These are phyloP conservation scores for Penicillium samsonianum DNA, from an alignment of 495 filamentous ascomycete genomes.

Conservation along the genomic window DNA sequence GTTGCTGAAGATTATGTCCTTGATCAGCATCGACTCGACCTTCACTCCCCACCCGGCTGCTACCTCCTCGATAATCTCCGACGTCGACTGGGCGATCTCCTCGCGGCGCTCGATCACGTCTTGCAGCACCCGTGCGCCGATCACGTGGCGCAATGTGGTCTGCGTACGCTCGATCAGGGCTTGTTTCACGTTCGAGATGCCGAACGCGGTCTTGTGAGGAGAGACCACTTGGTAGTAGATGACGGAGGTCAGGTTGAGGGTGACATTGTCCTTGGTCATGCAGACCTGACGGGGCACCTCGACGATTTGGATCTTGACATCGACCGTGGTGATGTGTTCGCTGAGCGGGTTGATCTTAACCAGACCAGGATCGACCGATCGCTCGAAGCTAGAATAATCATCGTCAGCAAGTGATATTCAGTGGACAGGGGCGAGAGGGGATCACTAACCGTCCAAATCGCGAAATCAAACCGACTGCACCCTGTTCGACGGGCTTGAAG, in stretches of 20 bases:
- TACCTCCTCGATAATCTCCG: constrained; percentile 97
- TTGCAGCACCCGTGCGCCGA: constrained; percentile 93
- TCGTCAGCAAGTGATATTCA: constrained; percentile 2
- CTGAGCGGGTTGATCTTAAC: constrained; percentile 98
- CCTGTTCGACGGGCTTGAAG: constrained; percentile 90
- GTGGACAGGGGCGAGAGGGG: not conserved
- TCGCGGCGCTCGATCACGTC: constrained; percentile 99
- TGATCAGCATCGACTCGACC: constrained; percentile 98
- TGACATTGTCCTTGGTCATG: constrained; percentile 99
- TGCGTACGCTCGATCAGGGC: constrained; percentile 97
- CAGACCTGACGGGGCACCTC: constrained; percentile 96
- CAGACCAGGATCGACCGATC: constrained; percentile 93
- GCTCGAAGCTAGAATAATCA: constrained; percentile 65
- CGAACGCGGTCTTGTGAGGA: constrained; percentile 96
- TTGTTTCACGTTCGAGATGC: constrained; percentile 90
- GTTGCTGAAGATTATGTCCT: constrained; percentile 96
- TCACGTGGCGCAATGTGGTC: constrained; percentile 95
- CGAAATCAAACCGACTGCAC: constrained; percentile 91
- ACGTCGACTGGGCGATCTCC: constrained; percentile 90
- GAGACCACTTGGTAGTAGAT: constrained; percentile 99
- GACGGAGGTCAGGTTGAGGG: constrained; percentile 87
- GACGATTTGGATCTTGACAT: constrained; percentile 99
- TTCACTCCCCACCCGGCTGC: constrained; percentile 91
- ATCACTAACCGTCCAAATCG: constrained; percentile 75
- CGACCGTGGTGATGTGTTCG: constrained; percentile 85